Percentiles rank a stretch among this genome's conserved stretches.
Conservation (phyloP, 208 protist genomes). For the Leishmania tropica region DNA sequence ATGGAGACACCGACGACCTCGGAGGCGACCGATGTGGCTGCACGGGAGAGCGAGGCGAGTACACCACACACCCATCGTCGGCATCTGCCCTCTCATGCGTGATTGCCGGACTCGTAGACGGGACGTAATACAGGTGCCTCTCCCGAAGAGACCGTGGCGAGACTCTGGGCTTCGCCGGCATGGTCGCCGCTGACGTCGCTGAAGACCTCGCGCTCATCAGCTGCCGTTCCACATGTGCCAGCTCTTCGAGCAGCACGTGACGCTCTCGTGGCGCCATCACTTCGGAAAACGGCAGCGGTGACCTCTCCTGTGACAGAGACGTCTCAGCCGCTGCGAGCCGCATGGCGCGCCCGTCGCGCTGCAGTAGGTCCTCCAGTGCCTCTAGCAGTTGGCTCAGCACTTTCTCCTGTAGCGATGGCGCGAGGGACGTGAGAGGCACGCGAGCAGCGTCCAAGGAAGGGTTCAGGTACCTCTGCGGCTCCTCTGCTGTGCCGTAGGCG, state of each 20-base stretch:
- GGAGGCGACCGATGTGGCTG: not conserved
- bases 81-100: not conserved
- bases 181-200: not conserved
- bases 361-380: conserved; percentile 39
- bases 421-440: conserved; percentile 15
- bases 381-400: conserved; percentile 40
- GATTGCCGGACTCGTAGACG: not conserved
- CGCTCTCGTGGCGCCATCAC: conserved; percentile 37
- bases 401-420: conserved; percentile 26
- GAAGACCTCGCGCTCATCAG: conserved; percentile 6
- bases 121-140: not conserved
- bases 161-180: not conserved
- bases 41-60: not conserved
- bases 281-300: conserved; percentile 9
- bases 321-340: conserved; percentile 2
- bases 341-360: conserved; percentile 16
- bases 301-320: not conserved
- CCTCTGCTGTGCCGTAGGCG: not conserved
- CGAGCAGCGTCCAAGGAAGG: not conserved
- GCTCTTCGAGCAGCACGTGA: conserved; percentile 29
- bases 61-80: not conserved
- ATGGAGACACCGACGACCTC: not conserved
- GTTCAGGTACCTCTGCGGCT: not conserved
- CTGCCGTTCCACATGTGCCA: conserved; percentile 37
- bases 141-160: not conserved